Percentiles rank a stretch among this genome's conserved stretches.
Conservation (phyloP, 768 basidiomycete genomes). For the Mrakia hoshinonis region DNA sequence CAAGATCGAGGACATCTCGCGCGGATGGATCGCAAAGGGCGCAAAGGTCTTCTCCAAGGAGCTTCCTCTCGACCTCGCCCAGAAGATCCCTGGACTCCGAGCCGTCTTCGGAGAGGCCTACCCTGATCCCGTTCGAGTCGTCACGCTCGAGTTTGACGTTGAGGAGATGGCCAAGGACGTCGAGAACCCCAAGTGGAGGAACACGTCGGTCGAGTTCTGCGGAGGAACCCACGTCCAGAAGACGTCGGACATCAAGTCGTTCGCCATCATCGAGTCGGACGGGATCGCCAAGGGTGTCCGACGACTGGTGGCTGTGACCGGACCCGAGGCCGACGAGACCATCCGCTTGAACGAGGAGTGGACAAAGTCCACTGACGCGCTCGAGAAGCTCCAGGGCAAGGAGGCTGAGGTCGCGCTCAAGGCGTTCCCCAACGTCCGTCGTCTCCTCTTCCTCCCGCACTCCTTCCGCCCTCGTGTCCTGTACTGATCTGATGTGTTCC, state of each 20-base stretch:
- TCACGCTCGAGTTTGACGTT: constrained; percentile 76
- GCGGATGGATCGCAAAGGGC: constrained; percentile 83
- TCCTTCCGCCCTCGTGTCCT: not conserved
- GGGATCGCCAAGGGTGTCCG: constrained; percentile 98
- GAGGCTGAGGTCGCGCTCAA: constrained; percentile 85
- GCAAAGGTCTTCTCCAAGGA: constrained; percentile 85
- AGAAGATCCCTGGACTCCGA: constrained; percentile 82
- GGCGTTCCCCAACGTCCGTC: constrained; percentile 57
- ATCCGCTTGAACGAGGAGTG: constrained; percentile 59
- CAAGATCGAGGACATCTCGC: constrained; percentile 72
- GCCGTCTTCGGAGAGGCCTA: constrained; percentile 98
- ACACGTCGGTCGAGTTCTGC: constrained; percentile 91
- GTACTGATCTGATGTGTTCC: not conserved
- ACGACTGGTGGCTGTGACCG: constrained; percentile 86
- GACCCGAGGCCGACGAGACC: constrained; percentile 80
- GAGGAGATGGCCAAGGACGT: constrained; percentile 79
- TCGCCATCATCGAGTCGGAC: constrained; percentile 88
- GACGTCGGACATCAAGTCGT: constrained; percentile 94
- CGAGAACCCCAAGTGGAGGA: constrained; percentile 80
- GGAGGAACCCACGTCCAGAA: constrained; percentile 97
- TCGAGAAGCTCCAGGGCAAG: constrained; percentile 57
- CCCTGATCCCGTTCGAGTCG: constrained; percentile 93
- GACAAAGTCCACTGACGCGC: constrained; percentile 53
- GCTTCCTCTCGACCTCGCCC: constrained; percentile 63
- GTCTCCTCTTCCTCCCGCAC: not conserved